Evolutionary conservation across 768 basidiomycete species (phyloP), one percentile per base, ranked within the genome.

Genomic region (Rhodotorula graminis): DNA sequence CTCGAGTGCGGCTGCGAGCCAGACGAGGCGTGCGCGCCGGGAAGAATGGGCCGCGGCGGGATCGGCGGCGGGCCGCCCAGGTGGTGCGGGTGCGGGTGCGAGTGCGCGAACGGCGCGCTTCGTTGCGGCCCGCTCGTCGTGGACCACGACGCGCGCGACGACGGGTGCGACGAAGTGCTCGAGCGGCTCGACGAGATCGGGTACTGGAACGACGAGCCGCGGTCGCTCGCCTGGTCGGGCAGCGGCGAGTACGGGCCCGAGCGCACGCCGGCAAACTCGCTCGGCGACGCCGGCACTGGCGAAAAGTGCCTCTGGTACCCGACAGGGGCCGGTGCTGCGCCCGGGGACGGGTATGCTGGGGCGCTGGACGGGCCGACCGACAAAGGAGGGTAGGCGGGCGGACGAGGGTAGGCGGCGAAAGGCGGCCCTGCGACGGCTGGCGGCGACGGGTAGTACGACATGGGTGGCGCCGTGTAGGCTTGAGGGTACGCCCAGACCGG

Each of bases 131-230:
- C 37, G 50, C 11, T 15, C 50, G 21, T 3, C 25, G 27, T 10
- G 1, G 53, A 29, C 31, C 19, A 57, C 3, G 56, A 37, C 3
- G 33, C 31, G 19, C 7, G 31, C 10, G 56, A 21, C 21, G 56
- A 56, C 6, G 29, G 53, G 23, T 10, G 53, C 11, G 53, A 56
- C 31, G 56, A 37, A 1, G 37, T 12, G 33, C 56, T 57, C 3
- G 56, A 57, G 33, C 56, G 56, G 9, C 14, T 12, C n/a, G 67
- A 69, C 23, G 68, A 56, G 53, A 69, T 69, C 44, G 68, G 68
- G n/a, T 69, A 69, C 2, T 52, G 50, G 53, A 29, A 27, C 37
- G 27, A 10, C 3, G 7, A n/a, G 27, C n/a, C n/a, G 37, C 37
- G 53, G 21, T 21, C 14, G 7, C 37, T 16, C 37, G 25, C 23